phyloP scores from a whole-genome alignment of 2,329 filamentous ascomycete species.

The Cladosporium sp. region DNA sequence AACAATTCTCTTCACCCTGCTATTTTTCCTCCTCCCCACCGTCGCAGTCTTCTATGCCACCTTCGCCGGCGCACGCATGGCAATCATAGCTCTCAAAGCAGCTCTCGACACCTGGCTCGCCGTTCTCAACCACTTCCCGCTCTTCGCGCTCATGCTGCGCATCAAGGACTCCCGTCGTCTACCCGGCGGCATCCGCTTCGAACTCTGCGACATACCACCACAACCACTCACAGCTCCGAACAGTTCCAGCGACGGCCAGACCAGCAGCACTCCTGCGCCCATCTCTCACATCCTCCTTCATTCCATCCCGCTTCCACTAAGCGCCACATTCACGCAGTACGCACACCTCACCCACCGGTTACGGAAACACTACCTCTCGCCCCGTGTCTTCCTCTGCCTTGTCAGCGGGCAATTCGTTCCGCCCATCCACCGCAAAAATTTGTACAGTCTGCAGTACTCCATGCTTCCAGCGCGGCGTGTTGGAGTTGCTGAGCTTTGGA shows the following conservation, averaged over 20 bases:
- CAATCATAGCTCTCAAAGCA: conserved; percentile 90
- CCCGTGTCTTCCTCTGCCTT: conserved; percentile 80
- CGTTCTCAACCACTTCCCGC: conserved; percentile 92
- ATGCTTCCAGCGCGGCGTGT: conserved; percentile 85
- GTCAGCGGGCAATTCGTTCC: conserved; percentile 89
- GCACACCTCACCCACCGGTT: conserved; percentile 91
- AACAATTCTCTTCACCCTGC: conserved; percentile 90
- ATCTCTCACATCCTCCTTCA: conserved; percentile 35
- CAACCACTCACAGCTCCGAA: conserved; percentile 33
- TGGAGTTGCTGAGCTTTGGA: conserved; percentile 81
- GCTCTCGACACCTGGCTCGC: conserved; percentile 86
- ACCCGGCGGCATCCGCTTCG: conserved; percentile 86
- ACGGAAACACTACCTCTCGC: conserved; percentile 90
- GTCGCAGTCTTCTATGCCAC: conserved; percentile 96
- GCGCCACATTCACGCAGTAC: conserved; percentile 96
- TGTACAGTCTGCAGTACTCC: conserved; percentile 96
- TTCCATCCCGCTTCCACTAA: conserved; percentile 83
- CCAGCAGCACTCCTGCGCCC: background rate
- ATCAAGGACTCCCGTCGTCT: conserved; percentile 88
- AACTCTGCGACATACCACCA: conserved; percentile 54
- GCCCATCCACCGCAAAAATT: conserved; percentile 86
- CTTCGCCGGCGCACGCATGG: conserved; percentile 90
- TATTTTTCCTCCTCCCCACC: conserved; percentile 92
- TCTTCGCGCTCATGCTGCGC: conserved; percentile 94
- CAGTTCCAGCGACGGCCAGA: conserved; percentile 25